These are phyloP conservation scores for Kernera saxatilis DNA, from an alignment of 345 rosid species.

Conservation along the genomic window DNA sequence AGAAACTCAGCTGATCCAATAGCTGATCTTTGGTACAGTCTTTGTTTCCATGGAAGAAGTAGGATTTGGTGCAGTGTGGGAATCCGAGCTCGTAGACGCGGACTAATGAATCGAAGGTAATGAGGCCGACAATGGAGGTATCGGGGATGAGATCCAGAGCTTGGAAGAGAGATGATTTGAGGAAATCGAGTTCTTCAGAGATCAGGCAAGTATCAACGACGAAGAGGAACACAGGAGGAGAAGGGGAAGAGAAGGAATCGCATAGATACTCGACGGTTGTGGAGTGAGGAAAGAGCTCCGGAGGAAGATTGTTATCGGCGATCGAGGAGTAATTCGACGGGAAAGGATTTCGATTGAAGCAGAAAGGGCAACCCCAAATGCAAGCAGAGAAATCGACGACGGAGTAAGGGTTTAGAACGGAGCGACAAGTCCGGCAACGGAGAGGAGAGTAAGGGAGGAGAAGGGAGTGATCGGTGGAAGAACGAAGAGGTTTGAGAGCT, in stretches of 20 bases:
- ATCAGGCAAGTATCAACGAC: constrained; percentile 79
- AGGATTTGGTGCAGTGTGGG: constrained; percentile 60
- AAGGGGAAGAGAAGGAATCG: constrained; percentile 36
- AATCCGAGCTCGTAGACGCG: constrained; percentile 90
- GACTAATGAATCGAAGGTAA: constrained; percentile 71
- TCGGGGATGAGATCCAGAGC: constrained; percentile 73
- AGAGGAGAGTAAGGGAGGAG: constrained; percentile 80
- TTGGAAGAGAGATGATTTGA: constrained; percentile 74
- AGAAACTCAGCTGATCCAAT: constrained; percentile 76
- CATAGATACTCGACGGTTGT: constrained; percentile 79
- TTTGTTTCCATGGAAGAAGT: constrained; percentile 76
- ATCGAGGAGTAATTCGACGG: constrained; percentile 71
- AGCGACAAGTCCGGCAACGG: constrained; percentile 88
- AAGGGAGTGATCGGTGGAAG: constrained; percentile 38
- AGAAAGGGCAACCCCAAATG: constrained; percentile 93
- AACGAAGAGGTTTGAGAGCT: constrained; percentile 53
- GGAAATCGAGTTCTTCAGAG: constrained; percentile 79
- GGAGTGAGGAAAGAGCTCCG: constrained; percentile 83
- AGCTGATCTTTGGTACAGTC: constrained; percentile 75
- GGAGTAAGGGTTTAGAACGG: constrained; percentile 76
- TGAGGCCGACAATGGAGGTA: constrained; percentile 65
- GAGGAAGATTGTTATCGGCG: constrained; percentile 76
- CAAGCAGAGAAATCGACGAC: constrained; percentile 74
- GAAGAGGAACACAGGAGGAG: constrained; percentile 69
- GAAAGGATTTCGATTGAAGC: constrained; percentile 86